Conservation (phyloP, 2,329 filamentous ascomycete species). For the Ceratocystis cacaofunesta region DNA sequence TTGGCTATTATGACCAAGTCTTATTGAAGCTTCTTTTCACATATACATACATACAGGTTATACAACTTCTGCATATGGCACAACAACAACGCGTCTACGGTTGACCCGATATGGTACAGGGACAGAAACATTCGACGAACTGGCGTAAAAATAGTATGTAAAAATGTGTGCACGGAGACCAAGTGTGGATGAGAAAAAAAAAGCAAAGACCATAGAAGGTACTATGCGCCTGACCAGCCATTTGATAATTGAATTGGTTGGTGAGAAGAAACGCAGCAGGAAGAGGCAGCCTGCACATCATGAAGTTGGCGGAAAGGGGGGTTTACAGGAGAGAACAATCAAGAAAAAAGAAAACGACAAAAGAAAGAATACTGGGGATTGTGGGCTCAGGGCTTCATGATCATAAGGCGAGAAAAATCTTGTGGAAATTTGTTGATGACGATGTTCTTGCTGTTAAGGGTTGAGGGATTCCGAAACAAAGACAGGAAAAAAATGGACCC, state of each 20-base stretch:
- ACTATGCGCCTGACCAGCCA: neutral
- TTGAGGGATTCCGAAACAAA: neutral
- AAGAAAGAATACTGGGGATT: no score
- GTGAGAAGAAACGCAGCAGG: neutral
- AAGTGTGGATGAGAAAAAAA: neutral
- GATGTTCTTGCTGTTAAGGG: neutral
- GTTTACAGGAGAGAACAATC: neutral
- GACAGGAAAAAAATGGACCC: neutral
- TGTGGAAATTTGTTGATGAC: neutral
- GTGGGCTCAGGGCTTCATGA: no score
- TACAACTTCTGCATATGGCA: neutral
- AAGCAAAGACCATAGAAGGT: neutral
- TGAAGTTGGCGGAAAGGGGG: neutral
- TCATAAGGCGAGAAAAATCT: no score
- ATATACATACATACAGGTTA: neutral
- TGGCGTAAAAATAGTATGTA: constrained; percentile 1
- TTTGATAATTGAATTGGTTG: neutral
- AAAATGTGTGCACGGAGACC: neutral
- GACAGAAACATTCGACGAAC: constrained; percentile 4
- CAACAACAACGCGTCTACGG: neutral
- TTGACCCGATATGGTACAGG: neutral
- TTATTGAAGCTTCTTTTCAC: neutral
- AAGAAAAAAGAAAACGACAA: no score
- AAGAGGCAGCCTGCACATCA: neutral
- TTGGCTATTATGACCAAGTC: neutral